Evolutionary conservation across 768 basidiomycete species (phyloP).

Genomic region (Russula ochroleuca): DNA sequence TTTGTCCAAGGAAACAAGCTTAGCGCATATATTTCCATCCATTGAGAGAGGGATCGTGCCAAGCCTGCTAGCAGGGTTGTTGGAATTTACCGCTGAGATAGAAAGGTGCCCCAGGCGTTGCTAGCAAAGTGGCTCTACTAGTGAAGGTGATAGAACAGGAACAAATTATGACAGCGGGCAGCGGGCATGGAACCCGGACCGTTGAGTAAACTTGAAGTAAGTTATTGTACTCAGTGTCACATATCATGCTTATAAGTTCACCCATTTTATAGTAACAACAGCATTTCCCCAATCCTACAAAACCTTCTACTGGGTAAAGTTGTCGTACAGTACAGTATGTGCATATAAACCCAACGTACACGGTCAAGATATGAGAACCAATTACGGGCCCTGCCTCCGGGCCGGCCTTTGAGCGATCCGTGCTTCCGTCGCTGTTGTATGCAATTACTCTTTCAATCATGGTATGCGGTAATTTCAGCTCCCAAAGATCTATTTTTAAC

Average conservation of each 20-base stretch:
- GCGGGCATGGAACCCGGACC: too few species aligned
- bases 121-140: not conserved
- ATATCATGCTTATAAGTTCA: not conserved
- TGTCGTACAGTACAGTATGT: not conserved
- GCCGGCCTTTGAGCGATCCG: not conserved
- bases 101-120: not conserved
- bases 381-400: not conserved
- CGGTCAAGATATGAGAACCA: not conserved
- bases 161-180: not conserved
- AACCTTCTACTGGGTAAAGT: not conserved
- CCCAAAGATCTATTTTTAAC: not conserved
- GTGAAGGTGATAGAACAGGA: not conserved
- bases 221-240: too few species aligned
- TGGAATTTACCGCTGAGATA: too few species aligned
- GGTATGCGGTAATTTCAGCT: conserved; percentile 1
- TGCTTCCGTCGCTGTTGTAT: not conserved
- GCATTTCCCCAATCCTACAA: not conserved
- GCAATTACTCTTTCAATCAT: not conserved
- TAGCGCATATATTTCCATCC: conserved; percentile 56
- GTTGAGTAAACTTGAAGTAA: too few species aligned
- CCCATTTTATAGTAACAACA: too few species aligned
- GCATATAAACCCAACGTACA: not conserved
- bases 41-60: not conserved
- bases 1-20: conserved; percentile 53
- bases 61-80: too few species aligned